A percentile compares a stretch with the other conserved stretches of the same genome.
phyloP scores from a whole-genome alignment of 306 rosid genomes.

The Cicer cuneatum region DNA sequence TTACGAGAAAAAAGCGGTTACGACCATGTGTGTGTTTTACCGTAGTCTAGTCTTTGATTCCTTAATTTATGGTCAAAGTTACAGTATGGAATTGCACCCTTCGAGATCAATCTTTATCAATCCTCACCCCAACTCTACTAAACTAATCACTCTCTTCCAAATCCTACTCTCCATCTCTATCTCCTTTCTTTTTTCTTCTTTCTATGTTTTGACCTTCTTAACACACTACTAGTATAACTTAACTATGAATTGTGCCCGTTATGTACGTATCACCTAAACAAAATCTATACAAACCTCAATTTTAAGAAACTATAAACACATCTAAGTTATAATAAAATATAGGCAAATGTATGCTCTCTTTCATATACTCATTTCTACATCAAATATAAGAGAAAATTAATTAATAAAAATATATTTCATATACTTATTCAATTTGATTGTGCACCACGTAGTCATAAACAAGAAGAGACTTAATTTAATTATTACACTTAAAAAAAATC shows the following conservation, averaged over 20 bases:
- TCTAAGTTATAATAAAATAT: too few species aligned
- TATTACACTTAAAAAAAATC: too few species aligned
- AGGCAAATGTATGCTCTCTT: too few species aligned
- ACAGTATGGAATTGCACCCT: slow-evolving; percentile 57
- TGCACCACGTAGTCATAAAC: too few species aligned
- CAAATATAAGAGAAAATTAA: too few species aligned
- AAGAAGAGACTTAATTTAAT: too few species aligned
- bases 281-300: background rate
- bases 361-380: too few species aligned
- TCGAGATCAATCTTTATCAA: slow-evolving; percentile 71
- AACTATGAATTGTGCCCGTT: slow-evolving; percentile 4
- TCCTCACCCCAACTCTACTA: slow-evolving; percentile 43
- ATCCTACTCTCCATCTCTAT: background rate
- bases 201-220: slow-evolving; percentile 11
- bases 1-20: slow-evolving; percentile 40
- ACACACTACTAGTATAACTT: background rate
- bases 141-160: slow-evolving; percentile 31
- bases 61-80: slow-evolving; percentile 84
- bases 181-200: slow-evolving; percentile 13
- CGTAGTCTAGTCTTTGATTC: slow-evolving; percentile 66
- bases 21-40: slow-evolving; percentile 74
- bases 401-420: too few species aligned
- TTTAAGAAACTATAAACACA: too few species aligned
- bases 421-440: too few species aligned
- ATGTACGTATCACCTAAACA: slow-evolving; percentile 25